Conservation (phyloP, 345 rosid species). For the Bruguiera sexangula region DNA sequence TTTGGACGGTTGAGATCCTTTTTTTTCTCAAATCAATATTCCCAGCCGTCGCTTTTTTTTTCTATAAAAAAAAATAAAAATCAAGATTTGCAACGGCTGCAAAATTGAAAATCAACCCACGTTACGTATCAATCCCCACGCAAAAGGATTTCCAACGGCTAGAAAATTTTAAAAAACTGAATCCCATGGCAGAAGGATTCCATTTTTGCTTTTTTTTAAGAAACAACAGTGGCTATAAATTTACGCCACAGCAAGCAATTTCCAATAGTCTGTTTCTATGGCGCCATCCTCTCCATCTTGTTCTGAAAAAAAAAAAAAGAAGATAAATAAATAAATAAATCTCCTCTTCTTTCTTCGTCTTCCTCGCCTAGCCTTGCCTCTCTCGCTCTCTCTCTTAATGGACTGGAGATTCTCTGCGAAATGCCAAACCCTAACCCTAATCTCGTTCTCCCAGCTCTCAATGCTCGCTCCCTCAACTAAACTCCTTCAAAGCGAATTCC, state of each 20-base stretch:
- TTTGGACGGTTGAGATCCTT: too few species aligned
- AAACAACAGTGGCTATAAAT: not conserved
- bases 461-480: constrained; percentile 15
- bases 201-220: too few species aligned
- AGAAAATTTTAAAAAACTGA: not conserved
- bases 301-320: too few species aligned
- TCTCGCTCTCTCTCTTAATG: constrained; percentile 30
- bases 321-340: too few species aligned
- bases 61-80: too few species aligned
- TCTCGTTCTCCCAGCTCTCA: constrained; percentile 30
- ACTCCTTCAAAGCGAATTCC: constrained; percentile 42
- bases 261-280: constrained; percentile 12
- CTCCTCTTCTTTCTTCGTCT: not conserved
- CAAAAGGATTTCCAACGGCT: not conserved
- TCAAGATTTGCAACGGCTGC: too few species aligned
- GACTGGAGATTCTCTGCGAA: constrained; percentile 37
- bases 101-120: too few species aligned
- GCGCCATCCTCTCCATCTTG: too few species aligned
- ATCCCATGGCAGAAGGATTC: not conserved
- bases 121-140: too few species aligned
- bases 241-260: constrained; percentile 12
- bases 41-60: too few species aligned
- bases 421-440: constrained; percentile 33
- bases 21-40: too few species aligned
- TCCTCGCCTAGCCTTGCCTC: constrained; percentile 15